Conservation (phyloP, 1,284 basidiomycete species). For the Coniferiporia sulphurascens region DNA sequence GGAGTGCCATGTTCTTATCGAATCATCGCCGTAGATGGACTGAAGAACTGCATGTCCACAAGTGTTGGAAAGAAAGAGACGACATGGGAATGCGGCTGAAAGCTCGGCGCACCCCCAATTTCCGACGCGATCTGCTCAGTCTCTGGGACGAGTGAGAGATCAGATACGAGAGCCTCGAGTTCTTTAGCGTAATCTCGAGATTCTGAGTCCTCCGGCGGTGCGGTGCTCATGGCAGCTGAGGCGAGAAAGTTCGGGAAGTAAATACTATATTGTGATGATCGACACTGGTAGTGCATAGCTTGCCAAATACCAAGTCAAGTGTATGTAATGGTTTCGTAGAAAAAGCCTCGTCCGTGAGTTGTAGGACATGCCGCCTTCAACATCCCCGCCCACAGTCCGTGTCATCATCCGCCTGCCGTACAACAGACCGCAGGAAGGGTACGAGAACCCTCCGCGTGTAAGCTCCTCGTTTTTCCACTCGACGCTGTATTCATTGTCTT, state of each 20-base stretch:
- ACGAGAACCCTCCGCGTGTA: conserved; percentile 61
- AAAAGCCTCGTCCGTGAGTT: neutral
- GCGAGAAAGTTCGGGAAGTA: neutral
- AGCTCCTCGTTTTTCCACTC: conserved; percentile 25
- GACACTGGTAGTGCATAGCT: neutral
- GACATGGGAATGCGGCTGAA: conserved; percentile 18
- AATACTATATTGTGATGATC: neutral
- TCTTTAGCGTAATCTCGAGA: conserved; percentile 27
- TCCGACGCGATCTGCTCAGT: conserved; percentile 59
- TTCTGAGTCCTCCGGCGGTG: neutral
- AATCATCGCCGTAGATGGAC: conserved; percentile 76
- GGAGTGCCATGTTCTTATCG: conserved; percentile 52
- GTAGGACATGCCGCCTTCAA: conserved; percentile 15
- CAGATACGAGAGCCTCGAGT: conserved; percentile 42
- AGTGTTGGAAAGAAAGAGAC: conserved; percentile 21
- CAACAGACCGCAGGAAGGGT: conserved; percentile 64
- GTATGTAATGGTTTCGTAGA: neutral
- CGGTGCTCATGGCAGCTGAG: neutral
- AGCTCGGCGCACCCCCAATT: conserved; percentile 50
- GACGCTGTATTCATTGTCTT: conserved; percentile 4
- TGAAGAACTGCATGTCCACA: conserved; percentile 53
- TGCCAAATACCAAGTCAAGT: neutral
- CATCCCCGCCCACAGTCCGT: conserved; percentile 39
- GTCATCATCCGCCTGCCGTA: conserved; percentile 73
- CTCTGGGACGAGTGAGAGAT: conserved; percentile 44